These are phyloP conservation scores for Pseudozyma pruni DNA, from an alignment of 1,284 basidiomycete species.

Conservation along the genomic window DNA sequence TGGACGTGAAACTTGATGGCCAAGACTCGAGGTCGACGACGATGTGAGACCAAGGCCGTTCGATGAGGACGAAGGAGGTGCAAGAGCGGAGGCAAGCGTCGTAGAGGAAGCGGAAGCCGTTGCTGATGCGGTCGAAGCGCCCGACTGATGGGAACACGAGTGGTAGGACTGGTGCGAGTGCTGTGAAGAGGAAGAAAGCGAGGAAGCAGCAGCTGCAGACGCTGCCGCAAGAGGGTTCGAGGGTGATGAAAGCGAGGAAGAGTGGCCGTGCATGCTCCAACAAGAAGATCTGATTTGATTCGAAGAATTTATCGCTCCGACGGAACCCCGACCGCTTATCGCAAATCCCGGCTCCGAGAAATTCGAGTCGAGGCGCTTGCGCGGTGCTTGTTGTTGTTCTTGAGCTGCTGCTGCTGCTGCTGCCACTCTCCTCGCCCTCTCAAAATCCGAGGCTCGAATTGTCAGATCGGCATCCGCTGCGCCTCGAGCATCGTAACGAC, in stretches of 20 bases:
- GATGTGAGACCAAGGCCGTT: slow-evolving; percentile 9
- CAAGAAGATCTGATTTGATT: slow-evolving; percentile 6
- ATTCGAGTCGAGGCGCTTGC: slow-evolving; percentile 22
- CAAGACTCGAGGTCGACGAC: slow-evolving; percentile 1
- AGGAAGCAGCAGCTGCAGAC: slow-evolving; percentile 18
- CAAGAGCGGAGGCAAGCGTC: slow-evolving; percentile 1
- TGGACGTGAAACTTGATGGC: slow-evolving; percentile 8
- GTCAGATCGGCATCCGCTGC: slow-evolving; percentile 27
- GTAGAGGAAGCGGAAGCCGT: slow-evolving; percentile 11
- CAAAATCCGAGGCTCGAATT: slow-evolving; percentile 27
- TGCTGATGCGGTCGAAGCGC: slow-evolving; percentile 2
- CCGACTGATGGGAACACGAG: slow-evolving; percentile 9
- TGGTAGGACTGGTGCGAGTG: slow-evolving; percentile 23
- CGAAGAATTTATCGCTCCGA: slow-evolving; percentile 13
- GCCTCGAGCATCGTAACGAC: slow-evolving; percentile 4
- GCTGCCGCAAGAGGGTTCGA: slow-evolving; percentile 11
- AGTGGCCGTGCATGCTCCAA: slow-evolving; percentile 15
- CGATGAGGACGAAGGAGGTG: slow-evolving; percentile 8
- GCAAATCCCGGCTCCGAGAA: slow-evolving; percentile 30
- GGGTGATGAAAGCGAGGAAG: slow-evolving; percentile 18
- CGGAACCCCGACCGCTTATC: neutral
- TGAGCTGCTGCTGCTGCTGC: neutral
- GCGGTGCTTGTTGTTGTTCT: neutral
- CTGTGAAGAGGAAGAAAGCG: slow-evolving; percentile 13
- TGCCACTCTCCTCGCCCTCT: neutral